Conservation (phyloP, 1,284 basidiomycete genomes). For the Marasmius oreades region DNA sequence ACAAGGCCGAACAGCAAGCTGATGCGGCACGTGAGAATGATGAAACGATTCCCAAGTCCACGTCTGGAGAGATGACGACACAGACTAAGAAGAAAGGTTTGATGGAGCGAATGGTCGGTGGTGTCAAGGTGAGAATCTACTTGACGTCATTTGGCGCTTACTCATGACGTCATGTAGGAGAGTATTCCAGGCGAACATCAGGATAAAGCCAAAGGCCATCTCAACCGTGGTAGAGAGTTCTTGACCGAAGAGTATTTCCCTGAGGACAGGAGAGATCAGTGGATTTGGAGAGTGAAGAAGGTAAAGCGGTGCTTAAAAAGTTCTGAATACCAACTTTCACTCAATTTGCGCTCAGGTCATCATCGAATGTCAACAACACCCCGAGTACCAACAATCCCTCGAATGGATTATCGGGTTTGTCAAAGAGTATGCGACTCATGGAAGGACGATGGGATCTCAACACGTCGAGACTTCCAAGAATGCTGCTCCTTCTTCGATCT, state of each 20-base stretch:
- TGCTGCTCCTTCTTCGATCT: conserved; percentile 31
- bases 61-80: background rate
- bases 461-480: conserved; percentile 26
- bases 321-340: too few relatives aligned
- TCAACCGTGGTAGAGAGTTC: conserved; percentile 59
- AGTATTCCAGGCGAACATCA: conserved; percentile 58
- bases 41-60: background rate
- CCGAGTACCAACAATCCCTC: conserved; percentile 85
- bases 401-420: conserved; percentile 70
- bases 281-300: conserved; percentile 80
- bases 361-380: conserved; percentile 90
- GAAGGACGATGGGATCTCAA: conserved; percentile 40
- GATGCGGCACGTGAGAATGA: background rate
- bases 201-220: conserved; percentile 47
- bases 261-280: conserved; percentile 79
- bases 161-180: background rate
- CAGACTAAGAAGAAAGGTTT: conserved; percentile 46
- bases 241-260: conserved; percentile 83
- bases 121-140: conserved; percentile 6
- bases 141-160: conserved; percentile 22
- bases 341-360: too few relatives aligned
- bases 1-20: conserved; percentile 1
- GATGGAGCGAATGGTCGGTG: conserved; percentile 42
- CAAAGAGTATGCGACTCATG: conserved; percentile 75
- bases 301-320: too few relatives aligned